Conservation (phyloP, 1,139 yeast genomes). For the Yamadazyma pseudoaaseri region DNA sequence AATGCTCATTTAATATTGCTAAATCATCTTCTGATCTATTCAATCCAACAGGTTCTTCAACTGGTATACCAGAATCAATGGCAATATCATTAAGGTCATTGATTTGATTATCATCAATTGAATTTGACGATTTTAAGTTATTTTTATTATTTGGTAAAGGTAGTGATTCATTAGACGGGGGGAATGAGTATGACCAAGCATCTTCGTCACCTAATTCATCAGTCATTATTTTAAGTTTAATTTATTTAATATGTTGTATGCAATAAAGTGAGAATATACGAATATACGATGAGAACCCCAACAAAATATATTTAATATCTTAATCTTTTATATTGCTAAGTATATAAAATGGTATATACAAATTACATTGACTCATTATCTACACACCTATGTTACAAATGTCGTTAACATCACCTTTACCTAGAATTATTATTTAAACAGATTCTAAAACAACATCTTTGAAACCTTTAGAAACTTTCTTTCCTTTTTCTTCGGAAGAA, state of each 20-base stretch:
- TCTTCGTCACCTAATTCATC: constrained; percentile 28
- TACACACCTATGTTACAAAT: constrained; percentile 5
- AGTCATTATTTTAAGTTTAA: constrained; percentile 1
- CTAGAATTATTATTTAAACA: constrained; percentile 24
- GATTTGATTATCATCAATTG: neutral
- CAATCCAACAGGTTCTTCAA: constrained; percentile 9
- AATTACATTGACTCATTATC: constrained; percentile 7
- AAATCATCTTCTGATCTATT: constrained; percentile 8
- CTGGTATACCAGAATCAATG: neutral
- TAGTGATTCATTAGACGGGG: constrained; percentile 36
- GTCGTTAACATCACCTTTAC: neutral
- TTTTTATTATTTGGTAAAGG: constrained; percentile 6
- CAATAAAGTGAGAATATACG: neutral
- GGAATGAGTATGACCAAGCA: constrained; percentile 47
- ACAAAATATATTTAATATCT: constrained; percentile 1
- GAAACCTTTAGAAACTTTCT: constrained; percentile 48
- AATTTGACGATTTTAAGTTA: neutral
- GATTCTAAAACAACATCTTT: constrained; percentile 53
- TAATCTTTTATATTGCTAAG: constrained; percentile 1
- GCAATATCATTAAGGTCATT: neutral
- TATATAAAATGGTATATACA: constrained; percentile 4
- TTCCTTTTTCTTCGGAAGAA: constrained; percentile 51
- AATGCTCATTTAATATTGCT: constrained; percentile 11
- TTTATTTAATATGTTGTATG: neutral
- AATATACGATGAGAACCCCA: too few species aligned